Percentiles rank a stretch among this genome's conserved stretches.
These are phyloP conservation scores for Candida parachauliodes DNA, from an alignment of 805 yeast species.

Conservation along the genomic window DNA sequence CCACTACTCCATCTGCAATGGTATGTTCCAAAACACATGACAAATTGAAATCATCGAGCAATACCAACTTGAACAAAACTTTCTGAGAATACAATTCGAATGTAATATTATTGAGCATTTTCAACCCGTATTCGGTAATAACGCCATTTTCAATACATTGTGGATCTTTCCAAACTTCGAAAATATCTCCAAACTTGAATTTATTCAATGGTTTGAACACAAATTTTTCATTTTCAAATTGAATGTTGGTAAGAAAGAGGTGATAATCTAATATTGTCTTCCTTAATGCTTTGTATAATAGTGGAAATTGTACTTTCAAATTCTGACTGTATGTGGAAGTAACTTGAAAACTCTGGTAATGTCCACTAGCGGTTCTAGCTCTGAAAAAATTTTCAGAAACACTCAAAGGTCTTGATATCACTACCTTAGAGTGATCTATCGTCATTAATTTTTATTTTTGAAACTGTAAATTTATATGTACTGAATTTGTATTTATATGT, in stretches of 20 bases:
- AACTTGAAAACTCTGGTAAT: slow-evolving; percentile 31
- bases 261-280: slow-evolving; percentile 32
- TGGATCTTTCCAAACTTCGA: slow-evolving; percentile 14
- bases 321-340: slow-evolving; percentile 27
- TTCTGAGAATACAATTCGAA: slow-evolving; percentile 21
- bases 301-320: slow-evolving; percentile 11
- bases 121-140: slow-evolving; percentile 28
- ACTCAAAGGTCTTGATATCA: slow-evolving; percentile 23
- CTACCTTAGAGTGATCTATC: not conserved
- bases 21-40: slow-evolving; percentile 34
- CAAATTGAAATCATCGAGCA: slow-evolving; percentile 20
- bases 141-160: slow-evolving; percentile 14
- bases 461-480: not conserved
- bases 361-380: slow-evolving; percentile 25
- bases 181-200: slow-evolving; percentile 23
- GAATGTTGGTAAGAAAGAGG: slow-evolving; percentile 28
- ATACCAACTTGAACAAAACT: slow-evolving; percentile 27
- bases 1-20: slow-evolving; percentile 37
- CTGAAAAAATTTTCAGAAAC: slow-evolving; percentile 32
- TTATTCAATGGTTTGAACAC: slow-evolving; percentile 21
- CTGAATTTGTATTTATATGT: too few relatives aligned
- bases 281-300: slow-evolving; percentile 26
- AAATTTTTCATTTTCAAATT: slow-evolving; percentile 15
- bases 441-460: not conserved
- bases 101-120: slow-evolving; percentile 14